phyloP scores from a whole-genome alignment of 2,329 filamentous ascomycete genomes.

The Xylariaceae sp. region DNA sequence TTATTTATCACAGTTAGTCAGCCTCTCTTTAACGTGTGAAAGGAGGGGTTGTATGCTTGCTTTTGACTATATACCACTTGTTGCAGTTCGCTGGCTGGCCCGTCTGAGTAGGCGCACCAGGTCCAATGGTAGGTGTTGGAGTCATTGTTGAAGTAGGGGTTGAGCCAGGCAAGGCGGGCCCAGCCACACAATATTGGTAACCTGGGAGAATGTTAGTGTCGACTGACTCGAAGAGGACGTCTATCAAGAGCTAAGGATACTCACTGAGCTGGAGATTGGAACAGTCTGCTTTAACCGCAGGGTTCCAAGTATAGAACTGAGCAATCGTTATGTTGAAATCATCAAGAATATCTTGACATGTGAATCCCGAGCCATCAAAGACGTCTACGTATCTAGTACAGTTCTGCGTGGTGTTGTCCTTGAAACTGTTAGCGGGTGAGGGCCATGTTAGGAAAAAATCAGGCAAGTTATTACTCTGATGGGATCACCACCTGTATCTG shows the following conservation, averaged over 20 bases:
- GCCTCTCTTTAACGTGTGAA: too few species aligned
- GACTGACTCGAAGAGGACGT: background rate
- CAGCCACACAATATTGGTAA: background rate
- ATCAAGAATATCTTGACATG: background rate
- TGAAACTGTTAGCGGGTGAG: background rate
- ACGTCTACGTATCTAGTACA: conserved; percentile 7
- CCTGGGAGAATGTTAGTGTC: background rate
- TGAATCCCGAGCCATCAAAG: background rate
- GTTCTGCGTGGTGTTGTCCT: conserved; percentile 1
- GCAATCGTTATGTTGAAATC: conserved; percentile 13
- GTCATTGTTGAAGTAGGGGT: background rate
- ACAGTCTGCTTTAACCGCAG: conserved; percentile 27
- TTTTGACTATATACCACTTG: conserved; percentile 2
- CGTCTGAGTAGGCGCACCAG: conserved; percentile 2
- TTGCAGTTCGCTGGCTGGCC: conserved; percentile 5
- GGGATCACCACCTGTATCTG: background rate
- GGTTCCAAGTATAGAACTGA: conserved; percentile 25
- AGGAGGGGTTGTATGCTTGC: too few species aligned
- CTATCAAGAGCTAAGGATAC: background rate
- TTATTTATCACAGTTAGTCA: too few species aligned
- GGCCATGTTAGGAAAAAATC: too few species aligned
- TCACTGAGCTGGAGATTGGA: conserved; percentile 7
- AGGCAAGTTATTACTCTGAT: too few species aligned
- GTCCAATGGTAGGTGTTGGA: background rate
- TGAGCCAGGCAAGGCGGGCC: background rate